These are phyloP conservation scores for Amanita inopinata DNA, from an alignment of 768 basidiomycete genomes.

Conservation along the genomic window DNA sequence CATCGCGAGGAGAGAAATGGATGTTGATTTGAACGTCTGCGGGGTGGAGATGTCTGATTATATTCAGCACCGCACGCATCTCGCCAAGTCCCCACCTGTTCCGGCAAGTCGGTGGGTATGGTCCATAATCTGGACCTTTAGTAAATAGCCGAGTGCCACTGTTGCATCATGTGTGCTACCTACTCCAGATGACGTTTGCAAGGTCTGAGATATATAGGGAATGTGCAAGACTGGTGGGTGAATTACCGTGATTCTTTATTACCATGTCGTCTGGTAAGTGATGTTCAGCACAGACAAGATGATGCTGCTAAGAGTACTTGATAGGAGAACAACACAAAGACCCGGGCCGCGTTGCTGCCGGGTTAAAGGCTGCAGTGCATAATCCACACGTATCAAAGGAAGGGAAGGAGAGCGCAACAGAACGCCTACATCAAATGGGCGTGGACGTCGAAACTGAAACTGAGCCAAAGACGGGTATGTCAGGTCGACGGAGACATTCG, in stretches of 20 bases:
- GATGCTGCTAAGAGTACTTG: not conserved
- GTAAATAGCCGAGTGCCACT: not conserved
- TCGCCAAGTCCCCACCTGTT: no score
- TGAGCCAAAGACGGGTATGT: not conserved
- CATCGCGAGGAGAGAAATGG: no score
- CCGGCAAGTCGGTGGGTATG: no score
- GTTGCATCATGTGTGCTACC: constrained; percentile 2
- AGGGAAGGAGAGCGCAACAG: constrained; percentile 39
- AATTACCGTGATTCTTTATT: no score
- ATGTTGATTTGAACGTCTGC: no score
- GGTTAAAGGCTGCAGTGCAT: constrained; percentile 46
- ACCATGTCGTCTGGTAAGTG: constrained; percentile 4
- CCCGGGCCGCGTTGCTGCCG: constrained; percentile 25
- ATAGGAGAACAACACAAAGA: constrained; percentile 11
- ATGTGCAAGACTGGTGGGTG: no score
- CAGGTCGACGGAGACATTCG: not conserved
- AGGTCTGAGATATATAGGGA: not conserved
- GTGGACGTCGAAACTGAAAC: constrained; percentile 8
- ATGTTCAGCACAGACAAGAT: not conserved
- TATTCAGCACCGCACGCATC: no score
- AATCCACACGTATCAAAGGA: constrained; percentile 50
- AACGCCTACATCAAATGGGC: constrained; percentile 32
- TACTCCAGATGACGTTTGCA: constrained; percentile 5
- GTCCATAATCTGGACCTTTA: no score
- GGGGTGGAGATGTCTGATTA: no score